Evolutionary conservation across 345 rosid species (phyloP).

Genomic region (Boechera stricta): DNA sequence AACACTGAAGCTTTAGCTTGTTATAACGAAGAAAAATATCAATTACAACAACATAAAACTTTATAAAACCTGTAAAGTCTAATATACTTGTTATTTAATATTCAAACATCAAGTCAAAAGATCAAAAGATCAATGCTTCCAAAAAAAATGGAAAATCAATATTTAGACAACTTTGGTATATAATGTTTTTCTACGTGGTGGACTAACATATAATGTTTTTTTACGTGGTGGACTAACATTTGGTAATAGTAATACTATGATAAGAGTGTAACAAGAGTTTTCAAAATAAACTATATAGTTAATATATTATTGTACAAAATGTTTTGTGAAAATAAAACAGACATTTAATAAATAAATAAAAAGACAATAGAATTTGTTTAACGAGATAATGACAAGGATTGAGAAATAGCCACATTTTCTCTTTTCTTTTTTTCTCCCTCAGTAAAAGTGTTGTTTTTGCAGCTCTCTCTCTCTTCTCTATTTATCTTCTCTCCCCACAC

Average conservation of each 20-base stretch:
- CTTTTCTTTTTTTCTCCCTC: not conserved
- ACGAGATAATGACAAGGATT: conserved; percentile 18
- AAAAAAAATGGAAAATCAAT: too few species aligned
- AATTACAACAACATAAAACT: too few species aligned
- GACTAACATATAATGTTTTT: not conserved
- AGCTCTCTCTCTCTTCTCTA: conserved; percentile 12
- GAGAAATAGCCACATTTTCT: not conserved
- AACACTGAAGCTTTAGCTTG: too few species aligned
- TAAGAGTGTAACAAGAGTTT: not conserved
- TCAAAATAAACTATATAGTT: not conserved
- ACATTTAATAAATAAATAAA: not conserved
- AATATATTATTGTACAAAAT: conserved; percentile 1
- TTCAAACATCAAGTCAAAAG: not conserved
- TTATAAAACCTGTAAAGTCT: too few species aligned
- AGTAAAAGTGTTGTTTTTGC: conserved; percentile 2
- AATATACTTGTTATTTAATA: not conserved
- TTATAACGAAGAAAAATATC: too few species aligned
- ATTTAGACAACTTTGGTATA: too few species aligned
- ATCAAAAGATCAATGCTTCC: not conserved
- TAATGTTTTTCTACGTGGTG: not conserved
- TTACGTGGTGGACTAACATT: not conserved
- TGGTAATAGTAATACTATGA: not conserved
- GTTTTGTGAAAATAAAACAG: not conserved
- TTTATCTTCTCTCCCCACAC: not conserved
- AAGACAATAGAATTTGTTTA: conserved; percentile 28